phyloP scores from a whole-genome alignment of 1,139 yeast genomes.

The Hanseniaspora sp. region DNA sequence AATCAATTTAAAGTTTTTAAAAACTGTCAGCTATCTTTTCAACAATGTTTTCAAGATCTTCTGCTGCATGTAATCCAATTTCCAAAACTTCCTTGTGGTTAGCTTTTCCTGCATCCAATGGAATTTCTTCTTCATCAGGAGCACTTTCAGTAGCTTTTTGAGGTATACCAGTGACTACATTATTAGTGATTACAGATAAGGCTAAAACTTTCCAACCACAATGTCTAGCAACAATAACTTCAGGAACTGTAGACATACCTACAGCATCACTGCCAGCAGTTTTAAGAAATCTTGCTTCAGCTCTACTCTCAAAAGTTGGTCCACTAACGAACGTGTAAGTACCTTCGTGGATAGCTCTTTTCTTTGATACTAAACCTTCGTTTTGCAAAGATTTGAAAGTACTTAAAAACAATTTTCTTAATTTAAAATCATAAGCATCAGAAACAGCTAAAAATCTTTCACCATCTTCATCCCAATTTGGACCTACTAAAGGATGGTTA shows the following conservation, averaged over 20 bases:
- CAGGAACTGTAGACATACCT: constrained; percentile 98
- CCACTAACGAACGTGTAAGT: constrained; percentile 79
- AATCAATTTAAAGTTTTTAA: neutral
- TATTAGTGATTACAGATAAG: constrained; percentile 74
- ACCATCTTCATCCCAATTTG: constrained; percentile 68
- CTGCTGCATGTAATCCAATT: constrained; percentile 68
- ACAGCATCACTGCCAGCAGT: constrained; percentile 83
- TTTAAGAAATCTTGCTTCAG: constrained; percentile 72
- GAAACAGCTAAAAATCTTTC: constrained; percentile 80
- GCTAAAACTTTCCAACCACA: constrained; percentile 74
- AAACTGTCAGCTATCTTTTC: constrained; percentile 45
- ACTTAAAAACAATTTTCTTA: constrained; percentile 49
- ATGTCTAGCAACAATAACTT: constrained; percentile 85
- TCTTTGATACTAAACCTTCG: constrained; percentile 17
- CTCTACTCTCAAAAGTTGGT: constrained; percentile 87
- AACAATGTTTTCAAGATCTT: constrained; percentile 63
- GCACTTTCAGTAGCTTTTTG: constrained; percentile 43
- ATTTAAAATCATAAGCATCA: constrained; percentile 73
- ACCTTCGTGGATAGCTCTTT: constrained; percentile 70
- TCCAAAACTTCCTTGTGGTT: constrained; percentile 81
- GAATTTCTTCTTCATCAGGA: constrained; percentile 41
- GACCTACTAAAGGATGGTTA: constrained; percentile 76
- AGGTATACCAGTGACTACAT: constrained; percentile 64
- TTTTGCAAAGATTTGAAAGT: constrained; percentile 39
- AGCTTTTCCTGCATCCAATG: constrained; percentile 69